Base-by-base conservation (phyloP, 73 alveolate species). In the Breviolum minutum region DNA sequence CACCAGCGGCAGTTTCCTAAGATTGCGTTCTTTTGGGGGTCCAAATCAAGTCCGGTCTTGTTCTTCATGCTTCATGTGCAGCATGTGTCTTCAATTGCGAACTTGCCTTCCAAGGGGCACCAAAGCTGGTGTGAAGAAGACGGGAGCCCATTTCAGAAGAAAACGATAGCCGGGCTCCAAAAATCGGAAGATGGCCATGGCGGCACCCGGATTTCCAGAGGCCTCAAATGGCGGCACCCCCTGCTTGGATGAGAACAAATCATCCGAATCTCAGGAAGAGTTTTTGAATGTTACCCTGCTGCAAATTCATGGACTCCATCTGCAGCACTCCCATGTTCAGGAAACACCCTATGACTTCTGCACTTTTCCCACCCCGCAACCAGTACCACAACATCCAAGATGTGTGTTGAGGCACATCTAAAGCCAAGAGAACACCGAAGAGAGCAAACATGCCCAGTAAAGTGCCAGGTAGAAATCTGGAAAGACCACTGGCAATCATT, bases 91-190 rank as follows among this genome's bases (percentile, higher is more conserved):
- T 40, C n/a, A n/a, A n/a, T n/a, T n/a, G n/a, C n/a, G n/a, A n/a
- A n/a, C n/a, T 20, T 20, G 13, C 81, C 26, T 20, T 16, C 22
- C 16, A 71, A 80, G 88, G 11, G 61, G 6, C 92, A 62, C 92
- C 61, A 83, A 26, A 61, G 92, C 92, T 13, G 92, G 92, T 13
- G 92, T 83, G 74, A 83, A 83, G 92, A 83, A 83, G 64, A 83
- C 92, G 62, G 92, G 92, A 7, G 92, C 92, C 92, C 92, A 83
- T 24, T 81, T 81, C 90, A 81, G 90, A 29, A 81, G 32, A 22
- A 81, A 81, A 69, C 90, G 90, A 81, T 81, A 83, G 92, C 92
- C 92, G 12, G 92, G 92, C 61, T 83, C 92, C 92, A 83, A 60
- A n/a, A 83, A 83, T 48, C 76, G 92, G 62, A 83, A 83, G 61